Evolutionary conservation across 2,329 filamentous ascomycete genomes (phyloP), one percentile per base, ranked within the genome.

Genomic region (Pseudovirgaria hyperparasitica): DNA sequence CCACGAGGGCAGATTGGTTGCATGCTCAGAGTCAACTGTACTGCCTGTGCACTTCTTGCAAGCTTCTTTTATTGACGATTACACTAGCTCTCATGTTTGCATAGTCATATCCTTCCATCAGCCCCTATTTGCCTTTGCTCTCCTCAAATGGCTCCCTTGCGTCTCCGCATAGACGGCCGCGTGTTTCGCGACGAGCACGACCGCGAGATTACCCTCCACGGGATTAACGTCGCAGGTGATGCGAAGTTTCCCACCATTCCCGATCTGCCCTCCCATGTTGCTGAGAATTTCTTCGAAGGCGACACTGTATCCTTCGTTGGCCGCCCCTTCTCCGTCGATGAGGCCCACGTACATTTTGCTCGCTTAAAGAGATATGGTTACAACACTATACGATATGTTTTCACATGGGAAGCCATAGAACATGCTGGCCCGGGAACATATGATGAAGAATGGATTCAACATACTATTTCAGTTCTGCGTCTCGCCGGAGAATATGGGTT

Each of bases 341-440:
- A 94, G 39, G 84, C 90, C 1, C 77, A 82, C 43, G 64, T 70
- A 10, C 90, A 98, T 52, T 94, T 98, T 53, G 70, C 81, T 9
- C 71, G 86, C 22, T 58, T 98, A 38, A 82, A 78, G 43, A 76
- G 79, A 44, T 93, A 78, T 64, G 90, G 90, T 9, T 98, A 92
- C 65, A 98, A 96, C 54, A 86, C 82, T 1, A 86, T 98, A 40
- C 72, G 90, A 48, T 98, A 98, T 55, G 65, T 98, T 41, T 98
- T 96, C 50, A 96, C 90, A 0, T 98, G 90, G 90, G 90, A 98
- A 56, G 87, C 90, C n/a, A 80, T 98, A 50, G 90, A 98, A 57
- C 80, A 90, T 32, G 76, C 75, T 1, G 87, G 87, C 0, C 90
- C 92, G 0, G 84, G 86, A 2, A 76, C 72, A 45, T 98, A 96